Conservation (phyloP, 2,329 filamentous ascomycete species). For the Xylaria sp. region DNA sequence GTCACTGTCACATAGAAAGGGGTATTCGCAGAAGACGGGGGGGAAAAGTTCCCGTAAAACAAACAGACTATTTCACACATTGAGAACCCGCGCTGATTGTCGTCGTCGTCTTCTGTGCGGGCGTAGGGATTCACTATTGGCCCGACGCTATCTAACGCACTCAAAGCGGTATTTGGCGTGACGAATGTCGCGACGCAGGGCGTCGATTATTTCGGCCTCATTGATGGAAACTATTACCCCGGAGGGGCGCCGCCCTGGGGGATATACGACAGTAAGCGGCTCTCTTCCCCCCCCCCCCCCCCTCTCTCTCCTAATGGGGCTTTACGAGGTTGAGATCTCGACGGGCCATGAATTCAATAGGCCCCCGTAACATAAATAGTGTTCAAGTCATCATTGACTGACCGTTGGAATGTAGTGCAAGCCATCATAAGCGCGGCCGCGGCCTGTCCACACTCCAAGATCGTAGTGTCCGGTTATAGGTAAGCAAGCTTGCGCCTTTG, state of each 20-base stretch:
- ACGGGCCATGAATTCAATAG: not conserved
- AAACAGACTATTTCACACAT: too few relatives aligned
- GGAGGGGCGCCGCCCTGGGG: slow-evolving; percentile 47
- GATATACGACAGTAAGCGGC: slow-evolving; percentile 41
- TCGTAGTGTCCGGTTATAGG: slow-evolving; percentile 46
- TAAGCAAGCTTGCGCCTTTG: slow-evolving; percentile 25
- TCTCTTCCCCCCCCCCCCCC: not conserved
- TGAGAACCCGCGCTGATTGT: slow-evolving; percentile 4
- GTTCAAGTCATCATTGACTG: not conserved
- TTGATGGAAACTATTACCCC: slow-evolving; percentile 46
- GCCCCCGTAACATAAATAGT: too few relatives aligned
- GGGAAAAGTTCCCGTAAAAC: too few relatives aligned
- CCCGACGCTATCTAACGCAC: slow-evolving; percentile 42
- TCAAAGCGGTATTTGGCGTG: slow-evolving; percentile 44
- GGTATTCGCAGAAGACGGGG: too few relatives aligned
- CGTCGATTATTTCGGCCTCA: slow-evolving; percentile 46
- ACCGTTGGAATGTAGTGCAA: slow-evolving; percentile 37
- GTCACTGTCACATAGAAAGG: not conserved
- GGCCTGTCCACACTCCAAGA: slow-evolving; percentile 44
- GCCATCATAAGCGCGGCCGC: slow-evolving; percentile 42
- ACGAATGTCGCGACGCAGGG: slow-evolving; percentile 46
- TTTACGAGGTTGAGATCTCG: too few relatives aligned
- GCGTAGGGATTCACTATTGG: slow-evolving; percentile 43
- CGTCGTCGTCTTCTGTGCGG: not conserved
- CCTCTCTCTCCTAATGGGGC: too few relatives aligned